Percentiles rank a stretch among this genome's conserved stretches.
Conservation (phyloP, 768 basidiomycete species). For the Neoboletus magnificus region DNA sequence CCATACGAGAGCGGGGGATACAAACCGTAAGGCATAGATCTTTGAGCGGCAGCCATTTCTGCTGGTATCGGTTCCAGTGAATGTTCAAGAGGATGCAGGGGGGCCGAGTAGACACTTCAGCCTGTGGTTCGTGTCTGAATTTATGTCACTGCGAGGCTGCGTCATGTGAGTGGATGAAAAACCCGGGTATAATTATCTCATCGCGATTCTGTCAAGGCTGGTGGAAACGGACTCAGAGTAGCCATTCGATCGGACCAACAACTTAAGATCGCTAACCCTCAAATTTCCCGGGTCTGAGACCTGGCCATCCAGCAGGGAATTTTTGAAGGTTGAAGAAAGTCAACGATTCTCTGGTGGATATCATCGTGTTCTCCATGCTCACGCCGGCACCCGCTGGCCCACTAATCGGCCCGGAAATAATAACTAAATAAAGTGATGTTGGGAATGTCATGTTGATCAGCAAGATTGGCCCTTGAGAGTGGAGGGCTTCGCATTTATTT, state of each 20-base stretch:
- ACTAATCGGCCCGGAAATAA: neutral
- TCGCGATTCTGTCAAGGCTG: neutral
- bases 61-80: neutral
- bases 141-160: neutral
- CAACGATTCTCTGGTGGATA: neutral
- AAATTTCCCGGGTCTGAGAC: neutral
- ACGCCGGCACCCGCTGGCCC: neutral
- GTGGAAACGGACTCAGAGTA: neutral
- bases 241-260: neutral
- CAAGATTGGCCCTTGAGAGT: neutral
- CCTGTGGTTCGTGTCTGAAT: neutral
- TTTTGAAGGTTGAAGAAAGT: neutral
- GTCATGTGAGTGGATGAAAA: conserved; percentile 4
- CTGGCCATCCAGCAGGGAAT: too few species aligned
- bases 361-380: neutral
- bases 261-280: too few species aligned
- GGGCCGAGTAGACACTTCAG: neutral
- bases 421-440: neutral
- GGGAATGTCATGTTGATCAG: neutral
- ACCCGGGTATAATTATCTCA: conserved; percentile 6
- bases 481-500: neutral
- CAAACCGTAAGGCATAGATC: conserved; percentile 16
- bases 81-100: neutral
- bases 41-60: conserved; percentile 6
- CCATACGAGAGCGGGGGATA: neutral